These are phyloP conservation scores for Penicillium aurantiogriseum DNA, from an alignment of 2,329 filamentous ascomycete genomes.

Conservation along the genomic window DNA sequence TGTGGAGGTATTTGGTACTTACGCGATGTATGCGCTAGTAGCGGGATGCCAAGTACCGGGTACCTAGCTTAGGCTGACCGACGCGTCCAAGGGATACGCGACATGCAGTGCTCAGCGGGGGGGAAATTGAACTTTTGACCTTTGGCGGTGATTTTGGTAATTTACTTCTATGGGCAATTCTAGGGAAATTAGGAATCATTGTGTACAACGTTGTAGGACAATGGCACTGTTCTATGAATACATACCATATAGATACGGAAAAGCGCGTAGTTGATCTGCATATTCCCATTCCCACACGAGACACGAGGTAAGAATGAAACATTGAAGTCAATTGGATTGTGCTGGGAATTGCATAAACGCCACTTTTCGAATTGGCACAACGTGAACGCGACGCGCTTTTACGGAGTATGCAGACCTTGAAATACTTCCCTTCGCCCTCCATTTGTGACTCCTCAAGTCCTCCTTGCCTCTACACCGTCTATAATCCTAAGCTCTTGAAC, in stretches of 20 bases:
- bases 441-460: slow-evolving; percentile 5
- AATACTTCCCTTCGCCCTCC: slow-evolving; percentile 20
- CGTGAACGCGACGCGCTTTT: slow-evolving; percentile 23
- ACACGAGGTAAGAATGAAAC: slow-evolving; percentile 3
- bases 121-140: background rate
- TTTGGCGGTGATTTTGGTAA: background rate
- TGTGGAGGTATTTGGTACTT: slow-evolving; percentile 5
- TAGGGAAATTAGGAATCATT: background rate
- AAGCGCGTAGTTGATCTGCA: slow-evolving; percentile 4
- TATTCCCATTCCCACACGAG: background rate
- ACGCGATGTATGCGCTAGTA: background rate
- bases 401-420: slow-evolving; percentile 14
- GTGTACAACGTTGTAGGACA: background rate
- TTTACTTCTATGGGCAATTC: background rate
- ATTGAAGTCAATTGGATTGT: slow-evolving; percentile 5
- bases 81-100: slow-evolving; percentile 17
- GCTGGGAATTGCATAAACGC: slow-evolving; percentile 9
- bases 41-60: background rate
- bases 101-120: background rate
- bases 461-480: slow-evolving; percentile 7
- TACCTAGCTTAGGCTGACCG: background rate
- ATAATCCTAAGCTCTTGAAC: background rate
- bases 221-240: background rate
- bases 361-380: slow-evolving; percentile 3
- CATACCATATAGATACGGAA: background rate